Percentiles rank a stretch among this genome's conserved stretches.
Evolutionary conservation across 2,329 filamentous ascomycete species (phyloP).

Genomic region (Claviceps sp.): DNA sequence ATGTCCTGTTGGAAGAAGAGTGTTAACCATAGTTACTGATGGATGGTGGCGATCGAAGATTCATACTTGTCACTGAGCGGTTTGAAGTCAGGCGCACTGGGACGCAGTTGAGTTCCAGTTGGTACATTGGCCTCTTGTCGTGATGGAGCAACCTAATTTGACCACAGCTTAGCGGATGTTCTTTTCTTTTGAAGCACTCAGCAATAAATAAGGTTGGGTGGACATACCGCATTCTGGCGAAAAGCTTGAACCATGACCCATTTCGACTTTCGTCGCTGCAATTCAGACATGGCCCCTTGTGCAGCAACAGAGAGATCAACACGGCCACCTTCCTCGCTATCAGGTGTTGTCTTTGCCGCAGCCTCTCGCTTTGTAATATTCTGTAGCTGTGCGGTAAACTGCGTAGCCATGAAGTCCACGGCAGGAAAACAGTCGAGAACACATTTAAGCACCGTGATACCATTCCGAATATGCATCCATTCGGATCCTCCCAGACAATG

Average conservation of each 20-base stretch:
- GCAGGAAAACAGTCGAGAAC: conserved; percentile 75
- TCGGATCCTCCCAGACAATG: conserved; percentile 69
- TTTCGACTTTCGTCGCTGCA: conserved; percentile 51
- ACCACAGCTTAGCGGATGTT: not conserved
- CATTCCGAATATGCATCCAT: conserved; percentile 97
- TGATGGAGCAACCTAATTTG: conserved; percentile 15
- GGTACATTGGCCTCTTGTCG: conserved; percentile 18
- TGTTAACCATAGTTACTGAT: conserved; percentile 4
- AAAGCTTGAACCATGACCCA: conserved; percentile 70
- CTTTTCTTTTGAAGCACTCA: not conserved
- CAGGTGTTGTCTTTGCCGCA: conserved; percentile 31
- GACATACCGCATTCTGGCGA: conserved; percentile 45
- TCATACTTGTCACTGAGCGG: conserved; percentile 31
- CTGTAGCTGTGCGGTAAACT: conserved; percentile 50
- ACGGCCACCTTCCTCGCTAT: conserved; percentile 44
- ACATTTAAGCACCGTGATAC: conserved; percentile 75
- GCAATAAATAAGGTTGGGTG: not conserved
- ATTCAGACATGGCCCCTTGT: conserved; percentile 55
- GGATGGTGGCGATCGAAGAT: conserved; percentile 6
- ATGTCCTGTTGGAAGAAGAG: conserved; percentile 10
- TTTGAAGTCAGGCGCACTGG: conserved; percentile 52
- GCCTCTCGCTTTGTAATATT: conserved; percentile 51
- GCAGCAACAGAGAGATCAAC: conserved; percentile 66
- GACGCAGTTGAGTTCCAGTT: conserved; percentile 31
- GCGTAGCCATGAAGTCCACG: conserved; percentile 73